Conservation (phyloP, 148 eudicot genomes). For the Fagopyrum homotropicum region DNA sequence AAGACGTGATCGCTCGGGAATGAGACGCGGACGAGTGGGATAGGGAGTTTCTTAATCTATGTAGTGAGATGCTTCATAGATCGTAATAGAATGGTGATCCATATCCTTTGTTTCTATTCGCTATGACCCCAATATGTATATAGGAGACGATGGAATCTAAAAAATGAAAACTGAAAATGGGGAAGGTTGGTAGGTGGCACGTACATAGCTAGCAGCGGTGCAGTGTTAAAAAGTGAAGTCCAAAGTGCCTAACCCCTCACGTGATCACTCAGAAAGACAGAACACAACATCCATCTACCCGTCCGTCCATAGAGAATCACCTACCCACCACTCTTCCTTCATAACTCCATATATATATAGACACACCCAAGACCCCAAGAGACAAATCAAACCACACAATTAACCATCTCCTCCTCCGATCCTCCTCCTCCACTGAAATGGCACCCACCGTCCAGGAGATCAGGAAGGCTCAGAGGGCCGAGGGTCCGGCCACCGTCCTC, state of each 20-base stretch:
- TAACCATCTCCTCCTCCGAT: background rate
- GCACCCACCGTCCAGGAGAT: background rate
- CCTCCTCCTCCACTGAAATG: background rate
- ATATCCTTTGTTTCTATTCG: too few relatives aligned
- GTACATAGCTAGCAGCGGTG: background rate
- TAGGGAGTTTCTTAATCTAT: too few relatives aligned
- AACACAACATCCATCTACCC: background rate
- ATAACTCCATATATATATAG: background rate
- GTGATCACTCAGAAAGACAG: background rate
- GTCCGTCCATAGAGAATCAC: background rate
- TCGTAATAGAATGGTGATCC: too few relatives aligned
- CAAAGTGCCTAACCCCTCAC: background rate
- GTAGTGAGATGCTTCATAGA: too few relatives aligned
- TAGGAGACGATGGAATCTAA: too few relatives aligned
- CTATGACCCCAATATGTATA: too few relatives aligned
- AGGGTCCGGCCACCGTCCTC: constrained; percentile 12
- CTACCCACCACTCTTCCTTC: background rate
- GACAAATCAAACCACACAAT: background rate
- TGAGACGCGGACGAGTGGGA: too few relatives aligned
- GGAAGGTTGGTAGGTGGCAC: background rate
- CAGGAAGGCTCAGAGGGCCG: background rate
- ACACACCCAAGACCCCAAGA: background rate
- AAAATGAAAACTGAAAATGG: background rate
- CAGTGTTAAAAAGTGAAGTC: background rate
- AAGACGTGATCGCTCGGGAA: too few relatives aligned